Evolutionary conservation across 2,329 filamentous ascomycete genomes (phyloP).

Genomic region (Geosmithia morbida): DNA sequence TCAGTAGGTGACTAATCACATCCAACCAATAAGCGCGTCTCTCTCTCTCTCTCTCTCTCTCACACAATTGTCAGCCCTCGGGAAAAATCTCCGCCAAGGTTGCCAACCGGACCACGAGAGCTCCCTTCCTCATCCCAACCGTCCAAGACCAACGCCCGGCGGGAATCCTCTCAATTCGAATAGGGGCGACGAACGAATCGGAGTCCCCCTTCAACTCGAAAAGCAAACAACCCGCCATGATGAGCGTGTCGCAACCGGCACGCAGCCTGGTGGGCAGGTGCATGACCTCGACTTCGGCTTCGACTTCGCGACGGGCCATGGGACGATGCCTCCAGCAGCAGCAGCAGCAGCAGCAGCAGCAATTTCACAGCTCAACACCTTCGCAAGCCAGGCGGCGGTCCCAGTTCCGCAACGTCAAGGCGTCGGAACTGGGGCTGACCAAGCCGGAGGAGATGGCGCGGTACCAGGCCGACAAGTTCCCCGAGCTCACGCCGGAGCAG

Average conservation of each 20-base stretch:
- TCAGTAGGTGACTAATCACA: not conserved
- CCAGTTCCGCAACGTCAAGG: conserved; percentile 38
- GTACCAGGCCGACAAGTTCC: conserved; percentile 34
- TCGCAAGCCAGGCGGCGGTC: conserved; percentile 28
- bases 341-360: conserved; percentile 16
- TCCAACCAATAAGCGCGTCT: not conserved
- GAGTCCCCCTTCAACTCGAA: not conserved
- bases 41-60: not conserved
- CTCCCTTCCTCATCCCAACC: not conserved
- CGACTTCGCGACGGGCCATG: conserved; percentile 6
- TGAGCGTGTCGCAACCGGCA: conserved; percentile 41
- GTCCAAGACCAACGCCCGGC: no score
- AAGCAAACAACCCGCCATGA: conserved; percentile 17
- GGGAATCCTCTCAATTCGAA: no score
- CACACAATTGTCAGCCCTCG: not conserved
- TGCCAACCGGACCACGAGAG: not conserved
- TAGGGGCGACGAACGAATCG: no score
- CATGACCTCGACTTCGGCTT: conserved; percentile 15
- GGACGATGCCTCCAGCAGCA: not conserved
- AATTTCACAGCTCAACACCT: conserved; percentile 37
- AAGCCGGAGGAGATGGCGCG: conserved; percentile 26
- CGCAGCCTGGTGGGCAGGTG: conserved; percentile 37
- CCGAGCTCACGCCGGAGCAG: conserved; percentile 54
- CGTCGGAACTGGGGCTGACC: conserved; percentile 34
- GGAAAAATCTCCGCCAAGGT: not conserved